Evolutionary conservation across 179 eudicot genomes (phyloP).

Genomic region (Spergularia azorica): DNA sequence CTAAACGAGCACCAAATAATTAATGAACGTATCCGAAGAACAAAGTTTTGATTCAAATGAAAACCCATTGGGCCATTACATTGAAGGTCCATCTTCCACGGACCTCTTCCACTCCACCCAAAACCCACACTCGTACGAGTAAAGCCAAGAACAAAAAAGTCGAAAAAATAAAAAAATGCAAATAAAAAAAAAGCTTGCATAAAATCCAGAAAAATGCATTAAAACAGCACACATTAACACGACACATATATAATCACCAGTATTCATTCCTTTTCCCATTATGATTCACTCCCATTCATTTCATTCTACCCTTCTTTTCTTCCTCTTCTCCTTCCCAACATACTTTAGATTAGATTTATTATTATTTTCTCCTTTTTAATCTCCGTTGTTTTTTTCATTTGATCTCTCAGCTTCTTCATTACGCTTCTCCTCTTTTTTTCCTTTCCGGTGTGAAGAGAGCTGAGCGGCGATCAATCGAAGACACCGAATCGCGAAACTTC

Average conservation of each 20-base stretch:
- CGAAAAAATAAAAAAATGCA: background rate
- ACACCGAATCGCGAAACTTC: background rate
- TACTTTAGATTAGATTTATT: conserved; percentile 23
- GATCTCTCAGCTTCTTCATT: conserved; percentile 5
- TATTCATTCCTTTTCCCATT: background rate
- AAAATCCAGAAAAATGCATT: background rate
- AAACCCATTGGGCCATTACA: no score
- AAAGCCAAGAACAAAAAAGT: background rate
- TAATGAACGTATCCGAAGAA: no score
- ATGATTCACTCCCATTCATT: background rate
- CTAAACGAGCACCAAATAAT: no score
- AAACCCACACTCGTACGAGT: no score
- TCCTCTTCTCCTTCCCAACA: background rate
- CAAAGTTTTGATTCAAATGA: no score
- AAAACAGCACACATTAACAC: conserved; percentile 23
- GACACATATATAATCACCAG: conserved; percentile 13
- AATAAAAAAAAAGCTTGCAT: background rate
- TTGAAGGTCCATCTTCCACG: no score
- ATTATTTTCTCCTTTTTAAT: background rate
- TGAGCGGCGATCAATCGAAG: conserved; percentile 10
- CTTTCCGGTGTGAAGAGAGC: background rate
- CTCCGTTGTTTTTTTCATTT: conserved; percentile 19
- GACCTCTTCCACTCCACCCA: no score
- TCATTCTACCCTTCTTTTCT: background rate
- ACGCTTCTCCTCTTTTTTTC: background rate